Evolutionary conservation across 768 basidiomycete genomes (phyloP), one percentile per base, ranked within the genome.

Genomic region (Cystofilobasidium bisporidii): DNA sequence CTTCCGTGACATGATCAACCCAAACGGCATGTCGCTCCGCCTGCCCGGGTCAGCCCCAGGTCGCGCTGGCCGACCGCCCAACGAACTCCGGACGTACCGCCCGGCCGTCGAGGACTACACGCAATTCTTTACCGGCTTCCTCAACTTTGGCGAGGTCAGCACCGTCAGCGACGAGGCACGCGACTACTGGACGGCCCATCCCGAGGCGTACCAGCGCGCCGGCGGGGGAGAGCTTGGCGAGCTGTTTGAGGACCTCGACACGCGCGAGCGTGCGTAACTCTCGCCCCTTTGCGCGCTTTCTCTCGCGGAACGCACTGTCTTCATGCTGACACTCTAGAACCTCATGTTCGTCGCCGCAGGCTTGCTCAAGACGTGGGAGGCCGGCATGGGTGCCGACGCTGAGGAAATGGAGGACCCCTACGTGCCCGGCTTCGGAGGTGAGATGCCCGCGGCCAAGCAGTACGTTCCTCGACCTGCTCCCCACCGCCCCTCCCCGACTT

Each of bases 61-160:
- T 17, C 32, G 38, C n/a, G 24, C 14, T 4, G 60, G 60, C 14
- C 59, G 38, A 17, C 66, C 66, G 30, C 57, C 62, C n/a, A 48
- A 24, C 22, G 26, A 50, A 24, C 68, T 63, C 3, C 48, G 38
- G 12, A 72, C 73, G 11, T 82, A 80, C 64, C 75, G 73, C 30
- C 83, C 83, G 3, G 82, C 80, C 1, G 73, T 83, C 57, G 76
- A 81, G 26, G 79, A 84, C 38, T 91, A 86, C 75, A 83, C 87
- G 26, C 83, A 83, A 22, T 74, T 92, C 47, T 90, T 92, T 73
- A 80, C 87, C 22, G 89, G 87, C 0, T 91, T 89, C 74, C 78
- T 80, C 10, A 82, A 82, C 15, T 84, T 87, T 71, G 87, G 82
- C 30, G 67, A 63, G 30, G 28, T 61, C 20, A 22, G 26, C 5